Base-by-base conservation (phyloP, 2,329 filamentous ascomycete species). In the Myriosclerotinia curreyana region DNA sequence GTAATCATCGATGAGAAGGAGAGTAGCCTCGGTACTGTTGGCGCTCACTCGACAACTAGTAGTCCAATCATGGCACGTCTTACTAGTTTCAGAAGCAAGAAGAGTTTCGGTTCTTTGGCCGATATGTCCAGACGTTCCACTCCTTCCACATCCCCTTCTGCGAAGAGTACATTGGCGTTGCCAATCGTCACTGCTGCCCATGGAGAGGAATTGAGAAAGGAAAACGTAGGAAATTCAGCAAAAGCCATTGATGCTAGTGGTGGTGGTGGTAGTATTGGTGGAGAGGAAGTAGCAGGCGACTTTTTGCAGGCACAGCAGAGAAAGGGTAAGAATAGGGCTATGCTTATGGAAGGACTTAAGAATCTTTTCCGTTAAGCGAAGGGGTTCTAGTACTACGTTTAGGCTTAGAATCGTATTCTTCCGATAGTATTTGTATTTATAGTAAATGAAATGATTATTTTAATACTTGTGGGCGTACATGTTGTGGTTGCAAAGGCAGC, bases 1-100 rank as follows among this genome's bases (percentile, higher is more conserved):
- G 64, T 72, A 17, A 73, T 73, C 42, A 68, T 70, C 54, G 72
- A 73, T 38, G 70, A 71, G 34, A 73, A 71, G 58, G 71, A 74
- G 56, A 71, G 71, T 63, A 65, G 69, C 5, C 50, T 64, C 17
- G 66, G 65, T 36, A 72, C 70, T 51, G 64, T 66, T 62, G 25
- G 69, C 68, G 3, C n/a, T 36, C 42, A 22, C 15, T 49, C 42
- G 5, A 8, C 31, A 12, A 25, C 28, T 12, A 12, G 28, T 5
- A 59, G 55, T 48, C 55, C 55, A 17, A 59, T 59, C 8, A 56
- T 71, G 38, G 66, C 63, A 5, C 69, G 71, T 61, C 56, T 72
- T 22, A 69, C 70, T 14, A 71, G 68, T 11, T 60, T 69, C 25
- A 70, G 67, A 36, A 65, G 67, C 51, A 73, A 71, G 64, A 69